A percentile compares a stretch with the other conserved stretches of the same genome.
Conservation (phyloP, 2,329 filamentous ascomycete genomes). For the Claviceps africana region DNA sequence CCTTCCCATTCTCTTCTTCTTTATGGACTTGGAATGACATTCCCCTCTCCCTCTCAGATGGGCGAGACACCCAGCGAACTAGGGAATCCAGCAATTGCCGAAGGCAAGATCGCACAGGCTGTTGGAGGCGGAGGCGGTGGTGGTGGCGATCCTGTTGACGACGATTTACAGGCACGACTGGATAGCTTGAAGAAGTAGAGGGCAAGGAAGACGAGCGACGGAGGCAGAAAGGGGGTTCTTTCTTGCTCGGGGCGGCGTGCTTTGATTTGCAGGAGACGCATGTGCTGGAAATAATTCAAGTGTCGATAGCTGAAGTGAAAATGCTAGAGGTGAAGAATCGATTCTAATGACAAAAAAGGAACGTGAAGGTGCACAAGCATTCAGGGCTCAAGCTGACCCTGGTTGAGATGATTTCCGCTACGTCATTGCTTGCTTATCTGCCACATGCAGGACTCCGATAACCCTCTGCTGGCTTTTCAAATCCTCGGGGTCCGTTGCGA, state of each 20-base stretch:
- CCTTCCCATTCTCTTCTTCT: no score
- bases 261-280: not conserved
- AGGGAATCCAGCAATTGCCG: slow-evolving; percentile 56
- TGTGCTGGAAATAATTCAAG: not conserved
- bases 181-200: slow-evolving; percentile 59
- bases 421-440: not conserved
- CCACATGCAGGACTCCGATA: not conserved
- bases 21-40: slow-evolving; percentile 3
- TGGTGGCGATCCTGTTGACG: slow-evolving; percentile 51
- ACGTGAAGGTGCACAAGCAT: not conserved
- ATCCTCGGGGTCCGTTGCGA: no score
- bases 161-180: slow-evolving; percentile 85
- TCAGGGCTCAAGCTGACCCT: no score
- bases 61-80: slow-evolving; percentile 82
- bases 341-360: not conserved
- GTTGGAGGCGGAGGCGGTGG: slow-evolving; percentile 44
- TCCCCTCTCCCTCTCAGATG: slow-evolving; percentile 41
- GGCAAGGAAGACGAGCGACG: slow-evolving; percentile 12
- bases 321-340: not conserved
- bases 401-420: not conserved
- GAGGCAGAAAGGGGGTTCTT: not conserved
- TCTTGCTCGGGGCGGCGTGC: not conserved
- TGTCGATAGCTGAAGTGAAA: not conserved
- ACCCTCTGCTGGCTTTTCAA: not conserved
- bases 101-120: slow-evolving; percentile 73